phyloP scores from a whole-genome alignment of 305 asterid species.

The Fraxinus albicans region DNA sequence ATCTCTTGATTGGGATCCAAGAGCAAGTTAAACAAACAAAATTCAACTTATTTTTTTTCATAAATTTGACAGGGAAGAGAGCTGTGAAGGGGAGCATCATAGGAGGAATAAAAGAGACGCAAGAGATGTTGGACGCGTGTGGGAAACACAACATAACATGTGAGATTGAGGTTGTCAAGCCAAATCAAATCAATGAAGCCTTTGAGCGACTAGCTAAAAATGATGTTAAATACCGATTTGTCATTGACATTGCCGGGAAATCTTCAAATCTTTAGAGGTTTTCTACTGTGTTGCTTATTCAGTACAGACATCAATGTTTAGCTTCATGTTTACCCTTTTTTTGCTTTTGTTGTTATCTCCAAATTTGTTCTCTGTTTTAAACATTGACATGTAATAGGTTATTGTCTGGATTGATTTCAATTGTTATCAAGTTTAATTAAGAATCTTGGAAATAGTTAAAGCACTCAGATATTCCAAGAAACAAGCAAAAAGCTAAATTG shows the following conservation, averaged over 20 bases:
- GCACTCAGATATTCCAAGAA: background rate
- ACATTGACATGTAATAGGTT: background rate
- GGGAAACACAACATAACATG: conserved; percentile 69
- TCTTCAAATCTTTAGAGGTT: conserved; percentile 23
- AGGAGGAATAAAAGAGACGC: conserved; percentile 80
- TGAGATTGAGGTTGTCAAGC: conserved; percentile 62
- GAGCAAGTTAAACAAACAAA: background rate
- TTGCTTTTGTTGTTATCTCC: background rate
- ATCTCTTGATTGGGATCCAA: background rate
- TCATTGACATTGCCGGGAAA: conserved; percentile 57
- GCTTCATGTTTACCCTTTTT: background rate
- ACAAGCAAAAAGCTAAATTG: background rate
- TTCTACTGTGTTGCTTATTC: background rate
- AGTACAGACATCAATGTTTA: background rate
- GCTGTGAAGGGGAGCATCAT: conserved; percentile 79
- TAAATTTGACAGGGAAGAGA: conserved; percentile 57
- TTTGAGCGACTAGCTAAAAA: conserved; percentile 58
- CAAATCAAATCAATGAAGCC: conserved; percentile 59
- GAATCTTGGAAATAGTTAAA: background rate
- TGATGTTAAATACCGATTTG: conserved; percentile 87
- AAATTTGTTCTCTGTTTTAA: background rate
- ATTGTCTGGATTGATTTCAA: background rate
- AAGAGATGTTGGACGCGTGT: conserved; percentile 79
- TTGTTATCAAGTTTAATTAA: background rate
- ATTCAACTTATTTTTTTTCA: background rate